Conservation (phyloP, 2,329 filamentous ascomycete genomes). For the Coleophoma eucalyptorum region DNA sequence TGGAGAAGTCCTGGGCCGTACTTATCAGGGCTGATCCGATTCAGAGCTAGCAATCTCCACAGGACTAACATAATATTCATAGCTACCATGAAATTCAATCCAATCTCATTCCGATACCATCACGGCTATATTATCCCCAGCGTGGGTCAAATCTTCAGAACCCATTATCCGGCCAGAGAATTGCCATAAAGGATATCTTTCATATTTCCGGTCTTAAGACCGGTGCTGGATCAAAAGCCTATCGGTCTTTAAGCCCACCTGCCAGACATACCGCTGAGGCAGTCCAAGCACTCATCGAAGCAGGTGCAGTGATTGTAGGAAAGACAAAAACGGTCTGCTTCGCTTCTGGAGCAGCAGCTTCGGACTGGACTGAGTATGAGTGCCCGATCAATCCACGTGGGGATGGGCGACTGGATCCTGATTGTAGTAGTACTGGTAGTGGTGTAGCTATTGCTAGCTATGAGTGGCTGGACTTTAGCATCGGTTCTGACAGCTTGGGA, state of each 20-base stretch:
- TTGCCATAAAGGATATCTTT: conserved; percentile 61
- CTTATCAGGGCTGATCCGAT: background rate
- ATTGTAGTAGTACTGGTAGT: conserved; percentile 41
- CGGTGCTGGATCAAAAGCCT: conserved; percentile 52
- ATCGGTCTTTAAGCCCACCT: conserved; percentile 44
- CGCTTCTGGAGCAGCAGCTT: conserved; percentile 20
- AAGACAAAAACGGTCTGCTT: conserved; percentile 48
- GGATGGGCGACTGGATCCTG: conserved; percentile 40
- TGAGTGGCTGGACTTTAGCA: conserved; percentile 42
- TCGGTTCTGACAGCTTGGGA: conserved; percentile 42
- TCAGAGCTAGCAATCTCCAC: background rate
- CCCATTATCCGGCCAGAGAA: conserved; percentile 54
- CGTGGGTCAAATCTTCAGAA: conserved; percentile 38
- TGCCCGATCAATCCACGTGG: conserved; percentile 36
- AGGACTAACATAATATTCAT: background rate
- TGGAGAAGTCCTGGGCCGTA: background rate
- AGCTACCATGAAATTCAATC: conserved; percentile 10
- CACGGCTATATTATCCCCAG: conserved; percentile 46
- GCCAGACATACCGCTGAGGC: conserved; percentile 41
- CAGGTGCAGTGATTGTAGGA: conserved; percentile 52
- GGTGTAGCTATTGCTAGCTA: conserved; percentile 39
- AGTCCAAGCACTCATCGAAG: conserved; percentile 50
- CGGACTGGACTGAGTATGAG: conserved; percentile 39
- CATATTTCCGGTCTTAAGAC: conserved; percentile 52
- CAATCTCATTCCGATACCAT: conserved; percentile 48